phyloP scores from a whole-genome alignment of 345 rosid genomes.

The Aegle marmelos region DNA sequence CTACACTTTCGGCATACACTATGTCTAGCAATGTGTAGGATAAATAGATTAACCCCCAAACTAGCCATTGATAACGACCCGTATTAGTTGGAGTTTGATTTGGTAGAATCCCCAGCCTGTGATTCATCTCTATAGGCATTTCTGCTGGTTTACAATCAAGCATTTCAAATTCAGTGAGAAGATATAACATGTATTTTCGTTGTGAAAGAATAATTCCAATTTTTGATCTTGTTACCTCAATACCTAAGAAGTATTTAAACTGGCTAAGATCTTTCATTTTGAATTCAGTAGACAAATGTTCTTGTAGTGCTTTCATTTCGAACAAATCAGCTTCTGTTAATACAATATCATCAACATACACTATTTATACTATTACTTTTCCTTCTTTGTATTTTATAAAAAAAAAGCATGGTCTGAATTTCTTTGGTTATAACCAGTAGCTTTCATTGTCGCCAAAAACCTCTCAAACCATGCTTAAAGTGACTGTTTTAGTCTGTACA shows the following conservation, averaged over 20 bases:
- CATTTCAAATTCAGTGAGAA: background rate
- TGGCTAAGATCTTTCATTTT: background rate
- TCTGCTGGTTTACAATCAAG: too few species aligned
- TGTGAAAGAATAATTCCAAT: background rate
- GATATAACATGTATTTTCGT: background rate
- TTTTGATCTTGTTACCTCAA: background rate
- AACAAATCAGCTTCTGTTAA: background rate
- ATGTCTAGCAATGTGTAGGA: background rate
- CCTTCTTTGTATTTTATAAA: background rate
- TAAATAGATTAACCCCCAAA: background rate
- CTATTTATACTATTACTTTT: background rate
- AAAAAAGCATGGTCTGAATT: too few species aligned
- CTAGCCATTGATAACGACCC: background rate
- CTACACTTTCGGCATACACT: background rate
- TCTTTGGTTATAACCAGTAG: too few species aligned
- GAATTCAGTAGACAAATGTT: background rate
- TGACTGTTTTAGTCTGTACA: too few species aligned
- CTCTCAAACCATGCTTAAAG: too few species aligned
- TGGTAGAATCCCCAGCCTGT: background rate
- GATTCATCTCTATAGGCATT: too few species aligned
- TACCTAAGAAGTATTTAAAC: background rate
- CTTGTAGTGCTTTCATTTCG: background rate
- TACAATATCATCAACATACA: constrained; percentile 2
- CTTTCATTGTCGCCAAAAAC: too few species aligned
- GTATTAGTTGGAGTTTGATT: background rate